Evolutionary conservation across 345 rosid genomes (phyloP), one percentile per base, ranked within the genome.

Genomic region (Gynandropsis gynandra): DNA sequence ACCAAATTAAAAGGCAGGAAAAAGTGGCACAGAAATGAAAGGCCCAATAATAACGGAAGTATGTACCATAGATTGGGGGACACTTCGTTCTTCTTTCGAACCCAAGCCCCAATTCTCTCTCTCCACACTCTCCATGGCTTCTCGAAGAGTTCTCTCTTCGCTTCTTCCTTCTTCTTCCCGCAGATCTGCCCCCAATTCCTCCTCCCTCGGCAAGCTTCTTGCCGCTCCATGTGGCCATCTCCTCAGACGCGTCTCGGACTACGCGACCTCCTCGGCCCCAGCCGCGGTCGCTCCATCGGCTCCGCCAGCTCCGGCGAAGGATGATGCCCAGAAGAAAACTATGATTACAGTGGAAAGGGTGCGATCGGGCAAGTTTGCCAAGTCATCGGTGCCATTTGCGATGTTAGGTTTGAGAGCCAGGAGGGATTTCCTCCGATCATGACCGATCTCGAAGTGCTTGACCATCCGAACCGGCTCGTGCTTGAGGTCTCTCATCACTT

Each of bases 371-470:
- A 74, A 47, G 87, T 85, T 14, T 85, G 87, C 50, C 95, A 81
- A 74, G 87, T 85, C 47, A 81, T 82, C 56, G 95, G 95, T 39
- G 95, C 95, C 51, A 89, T 85, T 8, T 89, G 82, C n/a, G 95
- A 85, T 62, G 95, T 85, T 4, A 63, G 84, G 33, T 85, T 81
- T 53, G 67, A 77, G 3, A 15, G n/a, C 14, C 42, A 39, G 42
- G 95, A 82, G 56, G 95, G 95, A 1, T 51, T 85, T 59, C 95
- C 95, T 11, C 95, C 95, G 48, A 85, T 85, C 56, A 54, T 82
- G 75, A 85, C 95, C 10, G 89, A 89, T n/a, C 76, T 85, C 16
- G 95, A 85, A 72, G 89, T 85, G 54, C 54, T 50, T 53, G 81
- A 70, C 45, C 34, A 77, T 66, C 66, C 84, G 52, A 58, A 76